These are phyloP conservation scores for Neurospora discreta DNA, from an alignment of 495 filamentous ascomycete species.

Conservation along the genomic window DNA sequence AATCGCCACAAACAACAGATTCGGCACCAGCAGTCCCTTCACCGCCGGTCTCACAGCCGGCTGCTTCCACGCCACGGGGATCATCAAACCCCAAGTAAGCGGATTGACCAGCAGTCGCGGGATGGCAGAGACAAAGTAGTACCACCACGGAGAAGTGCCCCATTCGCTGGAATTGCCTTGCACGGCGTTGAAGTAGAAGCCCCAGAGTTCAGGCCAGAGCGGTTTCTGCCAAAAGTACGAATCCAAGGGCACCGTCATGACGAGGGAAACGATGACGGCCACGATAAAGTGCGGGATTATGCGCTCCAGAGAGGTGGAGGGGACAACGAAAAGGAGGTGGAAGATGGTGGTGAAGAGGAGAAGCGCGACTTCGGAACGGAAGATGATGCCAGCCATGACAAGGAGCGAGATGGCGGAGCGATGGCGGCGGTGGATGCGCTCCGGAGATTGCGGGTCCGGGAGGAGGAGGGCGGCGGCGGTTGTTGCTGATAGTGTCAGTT, in stretches of 20 bases:
- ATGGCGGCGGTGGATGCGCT: slow-evolving; percentile 24
- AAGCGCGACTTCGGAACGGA: slow-evolving; percentile 82
- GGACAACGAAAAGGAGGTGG: slow-evolving; percentile 47
- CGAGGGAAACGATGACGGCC: slow-evolving; percentile 51
- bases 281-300: slow-evolving; percentile 58
- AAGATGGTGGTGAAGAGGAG: slow-evolving; percentile 51
- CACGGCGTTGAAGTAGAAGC: slow-evolving; percentile 86
- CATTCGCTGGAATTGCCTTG: slow-evolving; percentile 66
- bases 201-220: slow-evolving; percentile 83
- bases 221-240: slow-evolving; percentile 85
- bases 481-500: slow-evolving; percentile 39
- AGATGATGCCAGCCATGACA: slow-evolving; percentile 73
- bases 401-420: slow-evolving; percentile 58
- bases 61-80: slow-evolving; percentile 52
- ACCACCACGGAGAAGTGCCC: slow-evolving; percentile 76
- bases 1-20: slow-evolving; percentile 57
- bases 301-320: slow-evolving; percentile 43
- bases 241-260: slow-evolving; percentile 62
- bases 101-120: slow-evolving; percentile 82
- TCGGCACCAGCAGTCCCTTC: slow-evolving; percentile 50
- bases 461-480: slow-evolving; percentile 62
- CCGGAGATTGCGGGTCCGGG: slow-evolving; percentile 29
- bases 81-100: slow-evolving; percentile 44
- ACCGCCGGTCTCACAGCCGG: slow-evolving; percentile 31
- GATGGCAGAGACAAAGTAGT: slow-evolving; percentile 71